Evolutionary conservation across 75 land plant species (phyloP), one percentile per base, ranked within the genome.

Genomic region (Picea sitchensis): DNA sequence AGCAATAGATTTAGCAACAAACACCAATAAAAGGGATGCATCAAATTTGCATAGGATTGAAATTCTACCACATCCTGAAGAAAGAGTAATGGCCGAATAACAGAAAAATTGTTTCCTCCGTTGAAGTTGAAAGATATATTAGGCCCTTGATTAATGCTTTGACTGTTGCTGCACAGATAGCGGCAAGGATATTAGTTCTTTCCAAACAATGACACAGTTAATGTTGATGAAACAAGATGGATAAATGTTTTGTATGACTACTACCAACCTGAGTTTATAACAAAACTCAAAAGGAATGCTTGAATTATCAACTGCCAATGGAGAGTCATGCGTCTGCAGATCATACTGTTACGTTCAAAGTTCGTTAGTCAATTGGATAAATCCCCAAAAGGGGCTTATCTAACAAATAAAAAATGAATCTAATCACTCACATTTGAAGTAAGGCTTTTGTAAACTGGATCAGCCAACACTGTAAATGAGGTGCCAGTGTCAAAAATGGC

Each of bases 401-500:
- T 21, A 61, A 61, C 57, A 23, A 73, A 51, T 32, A 7, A 61
- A 11, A 81, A 32, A 34, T 18, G 79, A 34, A 30, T 1, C 18
- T 69, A 69, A 69, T 69, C 38, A 18, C 92, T 90, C 83, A 93
- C 94, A 77, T 79, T 83, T 13, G 83, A 79, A 34, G 87, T 75
- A 76, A 94, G 82, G 54, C 0, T 56, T 44, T 87, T 77, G 76
- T 90, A 93, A 26, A 77, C 59, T 32, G 92, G 78, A 51, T 87
- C 86, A 58, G 89, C 79, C 73, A 96, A 76, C 59, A 85, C 89
- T 58, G 99, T 92, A 80, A 88, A 94, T 15, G 96, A 89, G 58
- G 98, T 96, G n/a, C 98, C 98, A 36, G 94, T 86, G 79, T 96
- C 98, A 87, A 96, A 80, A 68, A 96, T 82, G 63, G 93, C 91